These are phyloP conservation scores for Candida parachauliodes DNA, from an alignment of 805 yeast species.

Conservation along the genomic window DNA sequence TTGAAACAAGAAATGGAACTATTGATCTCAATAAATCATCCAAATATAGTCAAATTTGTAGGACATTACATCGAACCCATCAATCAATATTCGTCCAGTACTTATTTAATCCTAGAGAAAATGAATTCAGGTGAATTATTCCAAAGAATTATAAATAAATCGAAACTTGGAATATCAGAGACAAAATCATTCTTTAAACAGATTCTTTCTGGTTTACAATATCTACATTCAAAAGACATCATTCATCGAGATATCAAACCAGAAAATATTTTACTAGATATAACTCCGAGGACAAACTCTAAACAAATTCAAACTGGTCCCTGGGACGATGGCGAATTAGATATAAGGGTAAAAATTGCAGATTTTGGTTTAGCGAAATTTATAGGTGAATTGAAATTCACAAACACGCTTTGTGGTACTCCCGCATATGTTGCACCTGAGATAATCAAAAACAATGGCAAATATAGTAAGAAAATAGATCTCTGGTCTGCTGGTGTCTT, in stretches of 20 bases:
- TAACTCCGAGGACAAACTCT: slow-evolving; percentile 37
- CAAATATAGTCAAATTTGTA: slow-evolving; percentile 64
- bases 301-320: slow-evolving; percentile 43
- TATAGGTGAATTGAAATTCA: slow-evolving; percentile 68
- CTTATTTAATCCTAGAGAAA: slow-evolving; percentile 68
- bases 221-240: slow-evolving; percentile 38
- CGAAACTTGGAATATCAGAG: slow-evolving; percentile 57
- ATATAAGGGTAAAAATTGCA: slow-evolving; percentile 69
- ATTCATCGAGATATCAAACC: slow-evolving; percentile 47
- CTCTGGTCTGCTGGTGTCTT: slow-evolving; percentile 82
- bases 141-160: slow-evolving; percentile 65
- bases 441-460: slow-evolving; percentile 51
- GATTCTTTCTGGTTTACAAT: slow-evolving; percentile 34
- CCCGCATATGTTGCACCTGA: slow-evolving; percentile 90
- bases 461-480: slow-evolving; percentile 70
- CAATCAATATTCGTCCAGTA: slow-evolving; percentile 47
- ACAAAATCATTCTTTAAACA: slow-evolving; percentile 55
- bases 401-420: slow-evolving; percentile 79
- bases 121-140: slow-evolving; percentile 74
- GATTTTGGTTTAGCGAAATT: slow-evolving; percentile 75
- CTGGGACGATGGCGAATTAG: slow-evolving; percentile 58
- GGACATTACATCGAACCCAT: slow-evolving; percentile 54
- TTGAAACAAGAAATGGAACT: slow-evolving; percentile 68
- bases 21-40: slow-evolving; percentile 61
- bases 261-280: slow-evolving; percentile 45